Evolutionary conservation across 495 filamentous ascomycete species (phyloP).

Genomic region (Neurospora sp.): DNA sequence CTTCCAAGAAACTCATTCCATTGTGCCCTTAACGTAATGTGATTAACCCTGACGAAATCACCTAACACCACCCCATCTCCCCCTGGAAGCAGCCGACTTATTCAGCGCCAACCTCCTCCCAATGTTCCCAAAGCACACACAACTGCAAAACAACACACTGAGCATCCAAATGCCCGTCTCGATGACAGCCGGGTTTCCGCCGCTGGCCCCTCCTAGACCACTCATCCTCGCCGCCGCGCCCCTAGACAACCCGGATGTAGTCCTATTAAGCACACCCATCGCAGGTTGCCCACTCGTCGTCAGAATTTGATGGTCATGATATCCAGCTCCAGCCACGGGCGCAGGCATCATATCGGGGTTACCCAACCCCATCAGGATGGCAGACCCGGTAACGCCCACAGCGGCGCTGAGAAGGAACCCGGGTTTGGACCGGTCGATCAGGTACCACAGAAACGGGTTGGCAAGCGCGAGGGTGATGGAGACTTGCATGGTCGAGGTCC

Average conservation of each 20-base stretch:
- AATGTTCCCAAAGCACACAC: slow-evolving; percentile 94
- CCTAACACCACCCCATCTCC: slow-evolving; percentile 29
- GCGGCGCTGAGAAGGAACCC: slow-evolving; percentile 67
- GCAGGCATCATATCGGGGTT: slow-evolving; percentile 69
- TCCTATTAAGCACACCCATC: background rate
- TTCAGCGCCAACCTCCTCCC: slow-evolving; percentile 64
- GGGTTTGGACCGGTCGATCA: slow-evolving; percentile 80
- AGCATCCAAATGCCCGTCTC: slow-evolving; percentile 80
- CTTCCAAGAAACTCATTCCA: background rate
- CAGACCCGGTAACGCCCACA: slow-evolving; percentile 66
- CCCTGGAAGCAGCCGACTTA: slow-evolving; percentile 20
- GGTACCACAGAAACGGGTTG: slow-evolving; percentile 92
- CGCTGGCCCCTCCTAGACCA: slow-evolving; percentile 25
- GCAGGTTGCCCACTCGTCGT: background rate
- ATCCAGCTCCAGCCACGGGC: slow-evolving; percentile 24
- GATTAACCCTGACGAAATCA: slow-evolving; percentile 2
- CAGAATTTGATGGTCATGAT: background rate
- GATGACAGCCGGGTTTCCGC: slow-evolving; percentile 63
- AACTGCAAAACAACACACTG: slow-evolving; percentile 86
- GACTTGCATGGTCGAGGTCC: slow-evolving; percentile 88
- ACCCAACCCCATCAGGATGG: slow-evolving; percentile 51
- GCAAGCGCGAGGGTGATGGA: slow-evolving; percentile 84
- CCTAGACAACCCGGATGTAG: background rate
- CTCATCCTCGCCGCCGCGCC: slow-evolving; percentile 7
- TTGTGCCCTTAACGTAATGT: background rate